Base-by-base conservation (phyloP, 208 protist species). In the Phytomonas sp. region DNA sequence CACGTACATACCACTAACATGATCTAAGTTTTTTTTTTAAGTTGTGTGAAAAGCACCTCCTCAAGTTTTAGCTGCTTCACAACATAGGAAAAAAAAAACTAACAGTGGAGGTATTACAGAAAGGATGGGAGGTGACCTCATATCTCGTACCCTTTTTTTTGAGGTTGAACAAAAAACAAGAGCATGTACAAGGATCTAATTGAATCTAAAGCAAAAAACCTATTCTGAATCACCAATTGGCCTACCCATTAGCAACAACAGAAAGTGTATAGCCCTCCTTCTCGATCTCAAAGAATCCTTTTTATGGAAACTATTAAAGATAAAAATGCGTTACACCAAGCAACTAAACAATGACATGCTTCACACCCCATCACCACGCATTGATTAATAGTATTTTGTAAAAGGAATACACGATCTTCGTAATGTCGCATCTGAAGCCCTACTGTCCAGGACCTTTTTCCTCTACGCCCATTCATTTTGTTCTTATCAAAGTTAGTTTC, bases 181-280 rank as follows among this genome's bases (percentile, higher is more conserved):
- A 71, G 65, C 64, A 9, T 56, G 1, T 29, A 43, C 53, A 74
- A 73, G 63, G 20, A 69, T 74, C 69, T 40, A 68, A 15, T 13
- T 33, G n/a, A 60, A 28, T 63, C 32, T 51, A 60, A 23, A 62
- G 29, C 2, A 76, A 51, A 11, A 66, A 30, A 26, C 46, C 46
- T 56, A 56, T 56, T 56, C 20, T 26, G 46, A 56, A 56, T 56
- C 46, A 56, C 26, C 8, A 56, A 56, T 26, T 56, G 2, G 20
- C 26, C 20, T 56, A 56, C 17, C 0, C 20, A 56, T 20, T 56
- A 56, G 13, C 20, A 26, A 56, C 6, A 17, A 26, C 17, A 56
- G 6, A 56, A 26, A 26, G 26, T 56, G 20, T 56, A 56, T 26
- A 56, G 46, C 13, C 46, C 2, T 17, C 20, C 46, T 26, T 56